Conservation (phyloP, 768 basidiomycete species). For the Baorangia bicolor region DNA sequence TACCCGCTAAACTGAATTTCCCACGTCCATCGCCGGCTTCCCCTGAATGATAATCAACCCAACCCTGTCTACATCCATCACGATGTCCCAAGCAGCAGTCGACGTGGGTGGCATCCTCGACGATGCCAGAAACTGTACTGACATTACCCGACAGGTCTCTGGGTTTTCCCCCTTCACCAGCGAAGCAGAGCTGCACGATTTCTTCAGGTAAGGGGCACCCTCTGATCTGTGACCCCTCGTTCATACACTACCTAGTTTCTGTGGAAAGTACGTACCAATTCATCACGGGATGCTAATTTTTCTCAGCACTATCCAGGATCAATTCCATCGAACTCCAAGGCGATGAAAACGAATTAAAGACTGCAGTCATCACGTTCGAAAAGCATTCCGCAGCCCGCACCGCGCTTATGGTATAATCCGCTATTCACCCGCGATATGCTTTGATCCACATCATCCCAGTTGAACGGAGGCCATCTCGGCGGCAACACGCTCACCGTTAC, state of each 20-base stretch:
- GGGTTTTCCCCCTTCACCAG: slow-evolving; percentile 66
- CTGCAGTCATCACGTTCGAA: slow-evolving; percentile 80
- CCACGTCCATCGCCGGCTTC: slow-evolving; percentile 2
- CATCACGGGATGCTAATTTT: background rate
- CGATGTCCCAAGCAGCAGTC: slow-evolving; percentile 27
- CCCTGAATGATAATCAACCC: background rate
- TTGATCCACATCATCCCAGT: slow-evolving; percentile 34
- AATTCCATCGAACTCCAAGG: slow-evolving; percentile 56
- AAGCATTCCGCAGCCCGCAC: slow-evolving; percentile 84
- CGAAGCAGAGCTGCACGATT: slow-evolving; percentile 68
- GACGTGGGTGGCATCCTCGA: slow-evolving; percentile 34
- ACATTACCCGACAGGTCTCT: slow-evolving; percentile 52
- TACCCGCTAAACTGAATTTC: background rate
- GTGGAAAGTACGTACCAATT: slow-evolving; percentile 62
- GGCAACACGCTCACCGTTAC: slow-evolving; percentile 67
- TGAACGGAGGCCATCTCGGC: slow-evolving; percentile 77
- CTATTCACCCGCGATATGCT: rapidly evolving
- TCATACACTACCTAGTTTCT: slow-evolving; percentile 56
- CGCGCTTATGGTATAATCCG: slow-evolving; percentile 64
- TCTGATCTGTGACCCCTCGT: background rate
- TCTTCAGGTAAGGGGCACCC: slow-evolving; percentile 64
- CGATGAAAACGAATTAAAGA: slow-evolving; percentile 35
- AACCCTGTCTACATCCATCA: background rate
- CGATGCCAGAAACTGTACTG: background rate
- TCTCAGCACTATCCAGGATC: slow-evolving; percentile 48